Percentiles rank a stretch among this genome's conserved stretches.
phyloP scores from a whole-genome alignment of 2,329 filamentous ascomycete species.

The Hymenoscyphus linearis region DNA sequence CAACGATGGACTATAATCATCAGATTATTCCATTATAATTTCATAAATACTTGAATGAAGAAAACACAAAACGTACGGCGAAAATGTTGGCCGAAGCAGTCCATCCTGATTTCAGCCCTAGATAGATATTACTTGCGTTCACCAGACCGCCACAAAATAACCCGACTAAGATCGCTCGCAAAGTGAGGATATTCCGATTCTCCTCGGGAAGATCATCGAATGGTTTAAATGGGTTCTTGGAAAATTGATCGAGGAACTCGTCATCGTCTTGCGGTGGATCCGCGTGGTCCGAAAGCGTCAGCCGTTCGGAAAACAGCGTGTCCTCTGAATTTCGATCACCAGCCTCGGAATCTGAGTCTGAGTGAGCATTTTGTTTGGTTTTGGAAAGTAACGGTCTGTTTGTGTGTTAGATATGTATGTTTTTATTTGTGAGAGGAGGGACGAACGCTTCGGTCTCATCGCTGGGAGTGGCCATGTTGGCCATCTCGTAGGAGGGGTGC shows the following conservation, averaged over 20 bases:
- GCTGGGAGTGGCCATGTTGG: neutral
- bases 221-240: neutral
- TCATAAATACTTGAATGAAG: neutral
- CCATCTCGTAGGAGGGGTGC: neutral
- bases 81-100: slow-evolving; percentile 42
- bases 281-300: neutral
- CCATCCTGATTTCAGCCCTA: slow-evolving; percentile 51
- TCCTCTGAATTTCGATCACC: neutral
- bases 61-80: slow-evolving; percentile 35
- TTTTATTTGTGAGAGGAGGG: neutral
- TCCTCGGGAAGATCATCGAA: slow-evolving; percentile 40
- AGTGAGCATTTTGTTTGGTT: neutral
- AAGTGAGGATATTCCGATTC: slow-evolving; percentile 43
- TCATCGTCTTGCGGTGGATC: neutral
- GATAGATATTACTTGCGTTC: slow-evolving; percentile 58
- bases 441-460: neutral
- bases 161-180: slow-evolving; percentile 50
- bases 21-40: neutral
- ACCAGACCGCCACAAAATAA: slow-evolving; percentile 53
- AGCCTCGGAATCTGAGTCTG: neutral
- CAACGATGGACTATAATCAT: slow-evolving; percentile 43
- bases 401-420: neutral
- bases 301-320: slow-evolving; percentile 1
- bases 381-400: neutral
- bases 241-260: neutral